phyloP scores from a whole-genome alignment of 805 yeast species.

The Zygosaccharomyces gambellarensis region DNA sequence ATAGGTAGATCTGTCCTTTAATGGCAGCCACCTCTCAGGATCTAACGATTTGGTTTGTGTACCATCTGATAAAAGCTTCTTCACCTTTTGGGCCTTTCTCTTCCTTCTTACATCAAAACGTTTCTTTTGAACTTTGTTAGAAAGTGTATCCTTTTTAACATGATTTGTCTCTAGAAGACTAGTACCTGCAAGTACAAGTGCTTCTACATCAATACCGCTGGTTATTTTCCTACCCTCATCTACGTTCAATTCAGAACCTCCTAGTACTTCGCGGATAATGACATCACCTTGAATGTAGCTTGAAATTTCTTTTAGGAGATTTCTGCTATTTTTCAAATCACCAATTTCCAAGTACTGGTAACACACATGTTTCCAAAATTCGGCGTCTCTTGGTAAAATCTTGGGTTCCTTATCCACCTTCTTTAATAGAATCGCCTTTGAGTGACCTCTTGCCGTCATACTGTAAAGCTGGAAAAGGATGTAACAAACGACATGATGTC shows the following conservation, averaged over 20 bases:
- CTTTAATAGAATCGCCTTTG: constrained; percentile 19
- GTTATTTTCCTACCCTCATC: constrained; percentile 19
- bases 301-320: constrained; percentile 15
- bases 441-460: constrained; percentile 19
- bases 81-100: constrained; percentile 20
- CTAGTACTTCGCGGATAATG: constrained; percentile 10
- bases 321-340: constrained; percentile 15
- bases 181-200: constrained; percentile 19
- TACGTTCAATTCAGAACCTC: constrained; percentile 12
- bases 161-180: constrained; percentile 17
- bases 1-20: constrained; percentile 78
- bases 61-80: constrained; percentile 20
- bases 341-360: constrained; percentile 25
- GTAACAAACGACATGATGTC: constrained; percentile 16
- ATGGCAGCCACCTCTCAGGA: constrained; percentile 87
- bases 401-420: constrained; percentile 8
- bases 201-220: constrained; percentile 20
- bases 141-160: constrained; percentile 8
- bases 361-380: constrained; percentile 31
- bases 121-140: constrained; percentile 27
- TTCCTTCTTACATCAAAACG: constrained; percentile 26
- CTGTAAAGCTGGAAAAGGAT: constrained; percentile 27
- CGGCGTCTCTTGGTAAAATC: constrained; percentile 8
- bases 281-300: constrained; percentile 10
- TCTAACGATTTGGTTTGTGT: constrained; percentile 42